Evolutionary conservation across 805 yeast species (phyloP).

Genomic region (Ogataea allantospora): DNA sequence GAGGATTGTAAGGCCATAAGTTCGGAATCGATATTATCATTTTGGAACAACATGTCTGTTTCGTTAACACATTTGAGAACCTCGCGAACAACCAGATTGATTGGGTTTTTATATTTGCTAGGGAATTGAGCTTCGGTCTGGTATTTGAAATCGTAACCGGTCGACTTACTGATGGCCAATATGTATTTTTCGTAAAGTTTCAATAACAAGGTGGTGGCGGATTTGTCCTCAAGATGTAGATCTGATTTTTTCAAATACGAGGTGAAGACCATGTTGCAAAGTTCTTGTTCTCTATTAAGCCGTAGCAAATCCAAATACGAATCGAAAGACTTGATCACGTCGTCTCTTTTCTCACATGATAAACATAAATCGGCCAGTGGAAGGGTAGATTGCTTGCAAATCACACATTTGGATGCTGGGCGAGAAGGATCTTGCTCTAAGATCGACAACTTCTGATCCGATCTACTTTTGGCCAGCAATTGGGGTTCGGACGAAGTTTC

Average conservation of each 20-base stretch:
- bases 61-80: constrained; percentile 22
- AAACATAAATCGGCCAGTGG: constrained; percentile 23
- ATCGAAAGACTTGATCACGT: constrained; percentile 26
- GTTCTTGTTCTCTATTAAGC: constrained; percentile 24
- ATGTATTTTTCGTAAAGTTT: constrained; percentile 30
- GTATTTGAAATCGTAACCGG: constrained; percentile 31
- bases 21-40: constrained; percentile 24
- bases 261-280: constrained; percentile 26
- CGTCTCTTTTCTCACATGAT: constrained; percentile 24
- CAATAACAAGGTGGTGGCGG: constrained; percentile 23
- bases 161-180: constrained; percentile 29
- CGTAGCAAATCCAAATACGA: constrained; percentile 26
- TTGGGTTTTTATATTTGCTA: constrained; percentile 9
- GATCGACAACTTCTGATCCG: constrained; percentile 1
- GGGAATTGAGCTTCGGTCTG: constrained; percentile 19
- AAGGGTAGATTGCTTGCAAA: constrained; percentile 10
- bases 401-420: constrained; percentile 13
- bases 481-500: not conserved
- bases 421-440: constrained; percentile 6
- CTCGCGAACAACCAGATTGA: constrained; percentile 21
- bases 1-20: constrained; percentile 25
- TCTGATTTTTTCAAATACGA: constrained; percentile 22
- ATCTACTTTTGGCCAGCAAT: not conserved
- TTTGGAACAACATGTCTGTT: constrained; percentile 18
- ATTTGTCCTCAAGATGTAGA: constrained; percentile 20